Conservation (phyloP, 208 protist genomes). For the Trypanosoma mega region DNA sequence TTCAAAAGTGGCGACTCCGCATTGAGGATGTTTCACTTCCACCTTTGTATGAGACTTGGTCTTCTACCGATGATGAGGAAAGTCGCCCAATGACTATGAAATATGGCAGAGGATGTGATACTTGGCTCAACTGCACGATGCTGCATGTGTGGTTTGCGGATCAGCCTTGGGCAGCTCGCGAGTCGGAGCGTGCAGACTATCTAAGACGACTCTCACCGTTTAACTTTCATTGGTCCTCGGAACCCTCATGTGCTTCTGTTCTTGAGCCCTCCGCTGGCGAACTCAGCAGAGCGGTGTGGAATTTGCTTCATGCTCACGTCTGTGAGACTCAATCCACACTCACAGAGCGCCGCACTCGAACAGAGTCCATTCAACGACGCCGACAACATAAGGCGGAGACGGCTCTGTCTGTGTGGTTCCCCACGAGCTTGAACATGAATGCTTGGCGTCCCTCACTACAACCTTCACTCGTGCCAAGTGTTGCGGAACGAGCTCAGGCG, state of each 20-base stretch:
- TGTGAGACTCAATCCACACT: no score
- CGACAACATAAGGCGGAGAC: background rate
- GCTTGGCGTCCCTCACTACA: background rate
- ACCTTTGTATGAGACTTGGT: background rate
- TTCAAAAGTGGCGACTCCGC: conserved; percentile 31
- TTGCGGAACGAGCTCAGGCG: conserved; percentile 32
- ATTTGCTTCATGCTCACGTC: conserved; percentile 7
- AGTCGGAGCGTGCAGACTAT: background rate
- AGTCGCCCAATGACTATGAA: no score
- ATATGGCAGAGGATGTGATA: no score
- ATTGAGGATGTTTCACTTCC: conserved; percentile 22
- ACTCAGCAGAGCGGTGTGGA: conserved; percentile 4
- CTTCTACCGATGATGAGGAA: background rate
- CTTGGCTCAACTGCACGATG: conserved; percentile 18
- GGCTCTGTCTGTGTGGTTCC: background rate
- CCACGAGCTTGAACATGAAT: background rate
- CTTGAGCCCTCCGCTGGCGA: background rate
- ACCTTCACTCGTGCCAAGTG: conserved; percentile 37
- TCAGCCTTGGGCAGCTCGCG: conserved; percentile 2
- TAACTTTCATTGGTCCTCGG: conserved; percentile 13
- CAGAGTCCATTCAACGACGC: background rate
- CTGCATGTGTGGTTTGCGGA: conserved; percentile 2
- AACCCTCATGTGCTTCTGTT: background rate
- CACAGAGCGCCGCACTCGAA: no score
- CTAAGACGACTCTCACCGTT: conserved; percentile 12